These are phyloP conservation scores for Naganishia antarctica DNA, from an alignment of 768 basidiomycete genomes.

Conservation along the genomic window DNA sequence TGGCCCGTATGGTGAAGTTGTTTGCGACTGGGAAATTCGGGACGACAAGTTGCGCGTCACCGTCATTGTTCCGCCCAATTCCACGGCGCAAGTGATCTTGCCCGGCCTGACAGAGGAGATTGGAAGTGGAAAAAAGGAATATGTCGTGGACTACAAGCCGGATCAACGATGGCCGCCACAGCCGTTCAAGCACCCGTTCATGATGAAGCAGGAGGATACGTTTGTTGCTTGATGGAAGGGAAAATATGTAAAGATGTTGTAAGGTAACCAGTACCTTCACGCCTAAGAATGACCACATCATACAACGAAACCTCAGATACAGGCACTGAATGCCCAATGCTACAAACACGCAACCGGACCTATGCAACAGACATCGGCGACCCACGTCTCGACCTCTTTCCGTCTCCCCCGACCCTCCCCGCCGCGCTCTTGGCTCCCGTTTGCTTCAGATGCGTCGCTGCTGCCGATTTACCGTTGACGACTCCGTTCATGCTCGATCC, in stretches of 20 bases:
- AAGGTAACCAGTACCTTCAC: too few relatives aligned
- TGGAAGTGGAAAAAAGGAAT: conserved; percentile 33
- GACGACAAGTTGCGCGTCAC: conserved; percentile 27
- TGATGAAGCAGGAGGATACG: not conserved
- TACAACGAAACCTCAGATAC: conserved; percentile 4
- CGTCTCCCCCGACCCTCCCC: conserved; percentile 12
- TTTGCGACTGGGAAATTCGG: conserved; percentile 32
- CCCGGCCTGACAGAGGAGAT: conserved; percentile 31
- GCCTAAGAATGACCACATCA: too few relatives aligned
- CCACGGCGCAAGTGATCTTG: conserved; percentile 29
- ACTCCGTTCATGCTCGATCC: conserved; percentile 1
- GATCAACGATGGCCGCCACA: conserved; percentile 34
- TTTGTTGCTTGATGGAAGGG: not conserved
- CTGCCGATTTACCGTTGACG: not conserved
- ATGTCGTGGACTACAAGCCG: conserved; percentile 24
- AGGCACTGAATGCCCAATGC: too few relatives aligned
- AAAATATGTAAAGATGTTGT: not conserved
- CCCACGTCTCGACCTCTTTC: conserved; percentile 16
- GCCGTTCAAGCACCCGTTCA: conserved; percentile 23
- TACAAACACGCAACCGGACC: not conserved
- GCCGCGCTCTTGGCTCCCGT: not conserved
- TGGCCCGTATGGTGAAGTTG: conserved; percentile 33
- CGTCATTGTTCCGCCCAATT: conserved; percentile 37
- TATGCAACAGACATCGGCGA: conserved; percentile 15
- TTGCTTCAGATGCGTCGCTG: conserved; percentile 5